A percentile compares a stretch with the other conserved stretches of the same genome.
Conservation (phyloP, 805 yeast genomes). For the Starmera quercuum region DNA sequence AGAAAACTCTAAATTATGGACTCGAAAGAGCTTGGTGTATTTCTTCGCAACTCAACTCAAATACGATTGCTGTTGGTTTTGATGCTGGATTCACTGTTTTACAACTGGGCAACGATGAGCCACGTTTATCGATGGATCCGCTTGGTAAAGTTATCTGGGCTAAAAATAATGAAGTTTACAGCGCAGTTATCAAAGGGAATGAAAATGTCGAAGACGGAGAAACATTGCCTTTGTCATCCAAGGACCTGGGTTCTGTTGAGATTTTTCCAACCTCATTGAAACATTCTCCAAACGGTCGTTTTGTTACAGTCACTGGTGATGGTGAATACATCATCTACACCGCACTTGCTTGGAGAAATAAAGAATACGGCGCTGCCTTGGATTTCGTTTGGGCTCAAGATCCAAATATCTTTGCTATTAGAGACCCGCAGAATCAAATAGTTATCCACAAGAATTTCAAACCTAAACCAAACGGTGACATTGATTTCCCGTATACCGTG, state of each 20-base stretch:
- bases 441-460: slow-evolving; percentile 79
- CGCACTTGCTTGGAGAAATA: slow-evolving; percentile 96
- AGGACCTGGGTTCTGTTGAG: slow-evolving; percentile 92
- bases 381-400: slow-evolving; percentile 96
- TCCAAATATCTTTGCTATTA: slow-evolving; percentile 77
- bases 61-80: slow-evolving; percentile 84
- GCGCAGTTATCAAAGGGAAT: slow-evolving; percentile 67
- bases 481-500: slow-evolving; percentile 63
- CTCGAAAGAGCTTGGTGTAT: slow-evolving; percentile 97
- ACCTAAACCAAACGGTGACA: slow-evolving; percentile 54
- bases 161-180: slow-evolving; percentile 76
- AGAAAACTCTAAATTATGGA: slow-evolving; percentile 83
- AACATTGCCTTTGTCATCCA: slow-evolving; percentile 63
- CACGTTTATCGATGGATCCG: slow-evolving; percentile 87
- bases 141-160: slow-evolving; percentile 90
- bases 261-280: slow-evolving; percentile 79
- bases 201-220: slow-evolving; percentile 78
- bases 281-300: slow-evolving; percentile 97
- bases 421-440: slow-evolving; percentile 60
- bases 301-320: slow-evolving; percentile 95
- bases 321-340: slow-evolving; percentile 96
- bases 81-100: slow-evolving; percentile 91
- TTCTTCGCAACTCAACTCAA: slow-evolving; percentile 60
- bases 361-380: slow-evolving; percentile 80
- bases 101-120: slow-evolving; percentile 90